phyloP scores from a whole-genome alignment of 257 asterid species.

The Hygrophila difformis region DNA sequence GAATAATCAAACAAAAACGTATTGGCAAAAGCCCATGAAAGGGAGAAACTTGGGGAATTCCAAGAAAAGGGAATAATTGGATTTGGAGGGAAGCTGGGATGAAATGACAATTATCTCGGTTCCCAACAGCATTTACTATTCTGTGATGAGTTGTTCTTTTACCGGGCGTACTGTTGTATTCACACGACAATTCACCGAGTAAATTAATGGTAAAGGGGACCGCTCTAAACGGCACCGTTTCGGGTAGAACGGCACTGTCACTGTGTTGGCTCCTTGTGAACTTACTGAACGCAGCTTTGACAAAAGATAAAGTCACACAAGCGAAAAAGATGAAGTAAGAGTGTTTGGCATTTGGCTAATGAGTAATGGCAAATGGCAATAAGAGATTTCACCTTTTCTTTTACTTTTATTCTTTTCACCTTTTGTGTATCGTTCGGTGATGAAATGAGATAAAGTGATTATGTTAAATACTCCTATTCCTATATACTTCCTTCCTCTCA shows the following conservation, averaged over 20 bases:
- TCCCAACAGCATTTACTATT: slow-evolving; percentile 31
- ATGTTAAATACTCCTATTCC: no score
- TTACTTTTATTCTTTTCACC: no score
- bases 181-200: not conserved
- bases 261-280: no score
- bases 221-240: no score
- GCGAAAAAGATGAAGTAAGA: no score
- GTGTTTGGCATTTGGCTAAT: no score
- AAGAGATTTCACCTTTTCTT: no score
- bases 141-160: not conserved
- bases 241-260: no score
- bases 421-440: no score
- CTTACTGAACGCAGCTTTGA: slow-evolving; percentile 21
- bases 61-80: slow-evolving; percentile 52
- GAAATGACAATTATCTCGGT: slow-evolving; percentile 26
- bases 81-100: slow-evolving; percentile 52
- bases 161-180: slow-evolving; percentile 7
- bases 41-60: slow-evolving; percentile 28
- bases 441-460: no score
- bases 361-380: no score
- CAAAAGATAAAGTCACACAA: slow-evolving; percentile 24
- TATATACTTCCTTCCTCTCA: no score
- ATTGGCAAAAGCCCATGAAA: slow-evolving; percentile 6
- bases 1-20: not conserved
- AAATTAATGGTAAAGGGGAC: not conserved